Evolutionary conservation across 2,329 filamentous ascomycete species (phyloP), one percentile per base, ranked within the genome.

Genomic region (Penicillium decumbens): DNA sequence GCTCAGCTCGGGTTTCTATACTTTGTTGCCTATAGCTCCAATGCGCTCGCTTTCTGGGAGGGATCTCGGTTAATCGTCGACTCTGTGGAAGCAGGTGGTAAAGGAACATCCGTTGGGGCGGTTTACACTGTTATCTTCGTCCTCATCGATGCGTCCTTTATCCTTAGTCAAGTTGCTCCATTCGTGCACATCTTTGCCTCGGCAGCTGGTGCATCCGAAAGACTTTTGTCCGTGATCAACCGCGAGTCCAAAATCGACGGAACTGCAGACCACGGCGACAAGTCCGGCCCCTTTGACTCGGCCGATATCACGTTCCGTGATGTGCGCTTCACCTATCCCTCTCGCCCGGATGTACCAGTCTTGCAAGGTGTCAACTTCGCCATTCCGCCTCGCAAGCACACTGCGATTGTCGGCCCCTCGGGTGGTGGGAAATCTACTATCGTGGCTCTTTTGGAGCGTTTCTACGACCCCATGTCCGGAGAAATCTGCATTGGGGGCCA

Each of bases 21-120:
- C 63, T 86, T 87, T 55, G 79, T 87, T 56, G 81, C 82, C 4
- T 87, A 84, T 56, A 77, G 80, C 1, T 80, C 81, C 4, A 87
- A 86, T 62, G 81, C 80, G 0, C 70, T 87, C 13, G 81, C 83
- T 0, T 87, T 84, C 63, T 87, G 82, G 81, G 78, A 85, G 61
- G 84, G 84, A 37, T 81, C 80, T 47, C 74, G 72, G 29, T 76
- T 77, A 55, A 78, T 83, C 41, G 74, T 75, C 6, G 68, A 56
- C 27, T 58, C 62, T 3, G 58, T 66, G 6, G 56, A 55, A 8
- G 30, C 44, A 3, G 51, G 47, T 23, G 45, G 47, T 30, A 42
- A 44, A 2, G 63, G 60, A 0, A 53, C 57, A 18, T 65, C 67
- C 6, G 64, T 71, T 2, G 68, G 68, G 20, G 62, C 66, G 3